A percentile compares a stretch with the other conserved stretches of the same genome.
These are phyloP conservation scores for Skeletonema grethae DNA, from an alignment of 108 stramenopile genomes.

Conservation along the genomic window DNA sequence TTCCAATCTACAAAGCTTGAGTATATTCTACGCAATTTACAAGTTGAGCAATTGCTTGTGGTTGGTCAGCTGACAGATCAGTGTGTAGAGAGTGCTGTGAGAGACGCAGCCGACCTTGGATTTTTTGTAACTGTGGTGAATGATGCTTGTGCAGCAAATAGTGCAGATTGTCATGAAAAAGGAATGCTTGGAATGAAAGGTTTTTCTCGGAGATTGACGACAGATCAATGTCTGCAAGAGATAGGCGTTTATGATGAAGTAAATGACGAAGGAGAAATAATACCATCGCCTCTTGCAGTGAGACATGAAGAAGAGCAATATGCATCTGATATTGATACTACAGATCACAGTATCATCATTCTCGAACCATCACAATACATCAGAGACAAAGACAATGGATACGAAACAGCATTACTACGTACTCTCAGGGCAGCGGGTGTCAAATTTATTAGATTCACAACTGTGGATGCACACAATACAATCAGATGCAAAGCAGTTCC, in stretches of 20 bases:
- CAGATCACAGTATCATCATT: neutral
- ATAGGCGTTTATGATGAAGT: conserved; percentile 14
- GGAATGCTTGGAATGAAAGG: conserved; percentile 71
- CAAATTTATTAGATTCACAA: conserved; percentile 70
- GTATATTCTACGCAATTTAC: conserved; percentile 64
- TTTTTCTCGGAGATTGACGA: conserved; percentile 55
- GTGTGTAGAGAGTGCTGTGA: conserved; percentile 75
- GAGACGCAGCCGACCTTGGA: conserved; percentile 81
- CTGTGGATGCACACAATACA: conserved; percentile 71
- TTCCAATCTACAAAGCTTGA: conserved; percentile 74
- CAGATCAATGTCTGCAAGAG: conserved; percentile 61
- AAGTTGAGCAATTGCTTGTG: conserved; percentile 68
- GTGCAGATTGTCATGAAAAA: conserved; percentile 45
- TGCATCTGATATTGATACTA: no score
- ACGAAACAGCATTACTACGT: conserved; percentile 58
- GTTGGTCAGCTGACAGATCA: conserved; percentile 80
- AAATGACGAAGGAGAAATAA: conserved; percentile 15
- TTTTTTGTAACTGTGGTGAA: conserved; percentile 74
- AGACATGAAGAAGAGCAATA: neutral
- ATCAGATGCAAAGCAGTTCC: conserved; percentile 71
- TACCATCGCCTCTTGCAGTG: conserved; percentile 4
- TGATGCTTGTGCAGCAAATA: conserved; percentile 74
- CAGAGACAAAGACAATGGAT: conserved; percentile 15
- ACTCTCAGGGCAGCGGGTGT: conserved; percentile 71
- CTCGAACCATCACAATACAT: conserved; percentile 22